A percentile compares a stretch with the other conserved stretches of the same genome.
These are phyloP conservation scores for Yarrowia sp. DNA, from an alignment of 805 yeast genomes.

Conservation along the genomic window DNA sequence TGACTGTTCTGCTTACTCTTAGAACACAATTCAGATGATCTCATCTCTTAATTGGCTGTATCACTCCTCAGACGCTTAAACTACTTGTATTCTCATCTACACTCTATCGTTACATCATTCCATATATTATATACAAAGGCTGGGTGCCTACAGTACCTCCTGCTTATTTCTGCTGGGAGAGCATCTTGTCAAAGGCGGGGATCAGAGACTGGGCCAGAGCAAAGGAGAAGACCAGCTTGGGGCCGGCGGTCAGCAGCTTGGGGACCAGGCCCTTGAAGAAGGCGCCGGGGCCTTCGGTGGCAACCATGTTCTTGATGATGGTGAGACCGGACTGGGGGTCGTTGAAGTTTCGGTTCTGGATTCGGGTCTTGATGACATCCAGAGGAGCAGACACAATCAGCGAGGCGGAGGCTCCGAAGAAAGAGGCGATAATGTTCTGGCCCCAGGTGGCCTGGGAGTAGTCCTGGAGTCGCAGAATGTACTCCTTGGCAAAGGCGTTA, in stretches of 20 bases:
- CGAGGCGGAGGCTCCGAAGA: conserved; percentile 96
- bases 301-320: conserved; percentile 89
- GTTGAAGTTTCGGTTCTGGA: conserved; percentile 94
- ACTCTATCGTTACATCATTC: conserved; percentile 1
- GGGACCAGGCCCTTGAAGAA: conserved; percentile 98
- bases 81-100: no score
- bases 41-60: no score
- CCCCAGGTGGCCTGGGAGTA: conserved; percentile 92
- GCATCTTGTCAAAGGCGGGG: conserved; percentile 87
- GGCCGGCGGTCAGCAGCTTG: conserved; percentile 95
- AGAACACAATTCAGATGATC: no score
- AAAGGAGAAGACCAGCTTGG: conserved; percentile 96
- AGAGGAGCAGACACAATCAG: conserved; percentile 96
- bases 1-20: no score
- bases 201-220: conserved; percentile 97
- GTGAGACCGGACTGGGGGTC: conserved; percentile 94
- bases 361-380: conserved; percentile 97
- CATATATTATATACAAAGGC: conserved; percentile 27
- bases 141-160: neutral
- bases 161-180: conserved; percentile 46
- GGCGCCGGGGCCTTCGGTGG: conserved; percentile 86
- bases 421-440: conserved; percentile 93
- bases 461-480: conserved; percentile 83
- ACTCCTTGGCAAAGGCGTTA: conserved; percentile 98
- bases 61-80: no score